Conservation (phyloP, 1,284 basidiomycete genomes). For the Marasmius tenuissimus region DNA sequence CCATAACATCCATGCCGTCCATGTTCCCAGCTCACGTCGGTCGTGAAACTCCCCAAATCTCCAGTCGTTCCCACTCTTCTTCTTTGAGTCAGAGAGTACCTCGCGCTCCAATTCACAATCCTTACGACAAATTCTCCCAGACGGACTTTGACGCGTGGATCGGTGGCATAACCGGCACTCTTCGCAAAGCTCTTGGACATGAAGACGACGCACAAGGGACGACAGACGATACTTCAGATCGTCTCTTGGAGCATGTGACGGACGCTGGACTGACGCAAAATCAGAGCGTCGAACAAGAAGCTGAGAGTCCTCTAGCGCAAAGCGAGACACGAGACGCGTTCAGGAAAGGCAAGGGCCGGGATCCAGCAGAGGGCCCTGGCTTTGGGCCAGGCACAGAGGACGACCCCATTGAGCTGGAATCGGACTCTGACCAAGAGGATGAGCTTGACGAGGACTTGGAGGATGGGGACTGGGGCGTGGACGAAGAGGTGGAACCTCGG, state of each 20-base stretch:
- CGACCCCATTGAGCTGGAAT: constrained; percentile 47
- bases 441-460: constrained; percentile 17
- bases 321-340: background rate
- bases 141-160: constrained; percentile 70
- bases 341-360: constrained; percentile 59
- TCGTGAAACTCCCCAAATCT: background rate
- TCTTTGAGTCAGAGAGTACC: background rate
- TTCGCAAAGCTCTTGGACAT: constrained; percentile 54
- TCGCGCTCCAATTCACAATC: constrained; percentile 57
- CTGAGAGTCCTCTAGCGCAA: background rate
- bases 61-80: background rate
- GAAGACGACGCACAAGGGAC: constrained; percentile 26
- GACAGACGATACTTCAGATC: constrained; percentile 20
- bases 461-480: constrained; percentile 20
- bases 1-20: background rate
- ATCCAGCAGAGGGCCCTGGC: constrained; percentile 56
- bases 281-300: background rate
- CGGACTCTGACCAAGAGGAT: constrained; percentile 13
- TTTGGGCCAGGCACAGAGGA: constrained; percentile 36
- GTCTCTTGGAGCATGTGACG: constrained; percentile 10
- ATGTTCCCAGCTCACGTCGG: background rate
- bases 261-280: background rate
- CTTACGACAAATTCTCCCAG: constrained; percentile 68
- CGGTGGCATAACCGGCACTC: constrained; percentile 53
- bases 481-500: constrained; percentile 4